These are phyloP conservation scores for Echium plantagineum DNA, from an alignment of 257 asterid genomes.

Conservation along the genomic window DNA sequence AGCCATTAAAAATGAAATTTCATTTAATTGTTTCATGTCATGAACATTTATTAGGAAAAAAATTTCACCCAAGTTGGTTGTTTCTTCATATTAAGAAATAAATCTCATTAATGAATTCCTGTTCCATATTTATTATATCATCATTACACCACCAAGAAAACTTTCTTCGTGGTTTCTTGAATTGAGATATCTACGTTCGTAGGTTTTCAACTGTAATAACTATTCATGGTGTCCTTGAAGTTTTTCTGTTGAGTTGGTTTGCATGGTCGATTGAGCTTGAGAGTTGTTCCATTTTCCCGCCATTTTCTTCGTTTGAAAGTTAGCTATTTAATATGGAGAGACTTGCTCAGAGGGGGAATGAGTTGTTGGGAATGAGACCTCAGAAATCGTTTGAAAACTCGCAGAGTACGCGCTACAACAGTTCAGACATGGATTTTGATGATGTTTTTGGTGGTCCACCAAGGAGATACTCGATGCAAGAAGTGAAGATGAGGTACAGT, in stretches of 20 bases:
- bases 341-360: conserved; percentile 29
- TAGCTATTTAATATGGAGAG: conserved; percentile 36
- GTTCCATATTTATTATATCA: neutral
- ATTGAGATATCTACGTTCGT: neutral
- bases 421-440: conserved; percentile 47
- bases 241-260: neutral
- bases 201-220: neutral
- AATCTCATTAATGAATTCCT: neutral
- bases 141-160: neutral
- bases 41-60: neutral
- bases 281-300: conserved; percentile 27
- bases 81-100: neutral
- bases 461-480: conserved; percentile 62
- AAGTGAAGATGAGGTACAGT: conserved; percentile 37
- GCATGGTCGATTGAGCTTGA: neutral
- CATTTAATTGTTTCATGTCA: neutral
- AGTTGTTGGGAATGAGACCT: conserved; percentile 18
- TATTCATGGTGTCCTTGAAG: neutral
- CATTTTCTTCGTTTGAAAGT: conserved; percentile 15
- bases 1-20: conserved; percentile 1
- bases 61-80: conserved; percentile 1
- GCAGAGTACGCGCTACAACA: conserved; percentile 5
- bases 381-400: conserved; percentile 15
- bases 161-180: neutral
- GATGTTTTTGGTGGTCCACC: conserved; percentile 98